These are phyloP conservation scores for Pyricularia grisea DNA, from an alignment of 2,329 filamentous ascomycete species.

Conservation along the genomic window DNA sequence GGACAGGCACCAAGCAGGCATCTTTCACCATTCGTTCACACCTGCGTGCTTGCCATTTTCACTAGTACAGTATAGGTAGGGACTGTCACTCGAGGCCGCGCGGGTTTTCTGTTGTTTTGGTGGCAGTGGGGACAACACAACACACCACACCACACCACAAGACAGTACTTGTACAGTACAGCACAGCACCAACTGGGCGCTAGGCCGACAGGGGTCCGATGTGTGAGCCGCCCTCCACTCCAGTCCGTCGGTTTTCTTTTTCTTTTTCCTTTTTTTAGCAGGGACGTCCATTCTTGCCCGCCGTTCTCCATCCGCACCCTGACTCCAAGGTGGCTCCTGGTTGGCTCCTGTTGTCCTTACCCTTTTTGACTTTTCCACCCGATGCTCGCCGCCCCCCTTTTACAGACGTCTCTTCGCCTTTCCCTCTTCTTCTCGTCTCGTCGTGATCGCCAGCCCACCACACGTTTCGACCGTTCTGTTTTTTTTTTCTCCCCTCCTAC, in stretches of 20 bases:
- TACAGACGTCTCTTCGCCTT: slow-evolving; percentile 6
- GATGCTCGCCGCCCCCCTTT: slow-evolving; percentile 8
- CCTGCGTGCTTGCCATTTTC: background rate
- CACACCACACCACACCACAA: background rate
- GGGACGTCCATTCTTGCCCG: background rate
- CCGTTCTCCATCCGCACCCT: background rate
- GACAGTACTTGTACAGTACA: background rate
- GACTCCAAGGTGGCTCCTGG: background rate
- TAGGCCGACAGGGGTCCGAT: slow-evolving; percentile 1
- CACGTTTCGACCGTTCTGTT: slow-evolving; percentile 1
- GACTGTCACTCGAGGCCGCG: background rate
- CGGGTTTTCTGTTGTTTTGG: background rate
- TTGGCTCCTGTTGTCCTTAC: slow-evolving; percentile 1
- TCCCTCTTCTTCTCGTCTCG: slow-evolving; percentile 9
- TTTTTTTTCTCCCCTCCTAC: slow-evolving; percentile 3
- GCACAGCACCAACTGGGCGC: background rate
- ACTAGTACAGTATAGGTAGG: background rate
- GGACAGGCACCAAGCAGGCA: background rate
- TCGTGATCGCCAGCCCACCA: slow-evolving; percentile 17
- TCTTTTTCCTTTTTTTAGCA: background rate
- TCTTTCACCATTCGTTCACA: background rate
- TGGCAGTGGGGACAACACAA: background rate
- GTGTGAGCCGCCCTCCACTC: background rate
- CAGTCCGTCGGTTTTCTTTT: background rate
- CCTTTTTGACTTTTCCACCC: slow-evolving; percentile 2